These are phyloP conservation scores for Oenanthe javanica DNA, from an alignment of 140 eudicot genomes.

Conservation along the genomic window DNA sequence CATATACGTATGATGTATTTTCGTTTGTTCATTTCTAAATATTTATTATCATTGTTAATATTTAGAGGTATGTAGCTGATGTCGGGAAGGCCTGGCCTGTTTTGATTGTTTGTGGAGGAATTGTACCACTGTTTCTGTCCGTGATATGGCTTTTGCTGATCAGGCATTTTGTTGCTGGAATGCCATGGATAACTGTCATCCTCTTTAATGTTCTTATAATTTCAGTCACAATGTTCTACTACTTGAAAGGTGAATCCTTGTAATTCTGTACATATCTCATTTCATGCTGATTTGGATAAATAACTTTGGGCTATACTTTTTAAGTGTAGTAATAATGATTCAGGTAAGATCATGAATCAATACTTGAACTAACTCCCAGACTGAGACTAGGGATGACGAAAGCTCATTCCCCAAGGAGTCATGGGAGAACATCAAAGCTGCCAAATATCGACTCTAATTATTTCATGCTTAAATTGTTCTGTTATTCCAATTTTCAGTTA, in stretches of 20 bases:
- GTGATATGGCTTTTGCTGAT: slow-evolving; percentile 82
- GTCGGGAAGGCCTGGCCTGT: slow-evolving; percentile 95
- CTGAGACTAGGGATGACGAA: neutral
- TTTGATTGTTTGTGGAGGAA: slow-evolving; percentile 92
- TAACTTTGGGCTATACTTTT: neutral
- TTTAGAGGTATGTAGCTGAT: slow-evolving; percentile 94
- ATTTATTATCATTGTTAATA: neutral
- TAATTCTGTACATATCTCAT: neutral
- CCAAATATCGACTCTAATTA: neutral
- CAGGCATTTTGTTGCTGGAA: slow-evolving; percentile 82
- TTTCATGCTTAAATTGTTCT: neutral
- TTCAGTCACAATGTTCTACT: slow-evolving; percentile 76
- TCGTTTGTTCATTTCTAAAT: neutral
- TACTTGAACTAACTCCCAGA: neutral
- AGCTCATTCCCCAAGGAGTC: neutral
- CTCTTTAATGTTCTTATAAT: slow-evolving; percentile 69
- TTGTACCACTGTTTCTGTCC: slow-evolving; percentile 66
- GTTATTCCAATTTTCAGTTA: neutral
- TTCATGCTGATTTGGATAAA: neutral
- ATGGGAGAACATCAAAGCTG: neutral
- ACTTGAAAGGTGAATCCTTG: slow-evolving; percentile 59
- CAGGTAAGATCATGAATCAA: no score
- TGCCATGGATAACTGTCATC: slow-evolving; percentile 89
- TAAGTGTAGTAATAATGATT: neutral
- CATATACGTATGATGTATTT: neutral